phyloP scores from a whole-genome alignment of 805 yeast genomes.

The Saturnispora sekii region DNA sequence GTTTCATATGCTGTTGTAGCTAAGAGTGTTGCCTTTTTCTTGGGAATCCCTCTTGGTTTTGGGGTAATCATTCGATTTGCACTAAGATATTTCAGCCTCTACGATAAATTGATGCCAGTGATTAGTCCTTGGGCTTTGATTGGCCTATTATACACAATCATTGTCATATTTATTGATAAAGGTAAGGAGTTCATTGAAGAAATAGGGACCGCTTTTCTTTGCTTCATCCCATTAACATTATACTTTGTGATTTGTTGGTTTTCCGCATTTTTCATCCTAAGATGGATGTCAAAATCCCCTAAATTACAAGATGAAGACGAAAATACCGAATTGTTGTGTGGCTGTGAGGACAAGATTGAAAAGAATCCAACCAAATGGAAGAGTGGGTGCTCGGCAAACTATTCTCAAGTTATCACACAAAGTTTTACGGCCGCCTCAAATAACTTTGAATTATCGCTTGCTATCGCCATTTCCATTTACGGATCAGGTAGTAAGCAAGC shows the following conservation, averaged over 20 bases:
- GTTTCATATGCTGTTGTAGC: constrained; percentile 33
- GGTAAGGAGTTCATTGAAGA: constrained; percentile 39
- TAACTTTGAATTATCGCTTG: constrained; percentile 47
- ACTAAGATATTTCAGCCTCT: constrained; percentile 15
- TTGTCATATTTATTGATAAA: constrained; percentile 41
- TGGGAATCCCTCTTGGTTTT: constrained; percentile 42
- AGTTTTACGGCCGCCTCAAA: constrained; percentile 50
- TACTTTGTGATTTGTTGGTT: constrained; percentile 43
- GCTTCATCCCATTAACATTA: constrained; percentile 38
- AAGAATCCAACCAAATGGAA: constrained; percentile 17
- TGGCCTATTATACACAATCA: constrained; percentile 42
- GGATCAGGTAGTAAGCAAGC: constrained; percentile 44
- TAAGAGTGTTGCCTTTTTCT: constrained; percentile 39
- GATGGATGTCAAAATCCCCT: constrained; percentile 17
- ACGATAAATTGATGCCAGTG: constrained; percentile 30
- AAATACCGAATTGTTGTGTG: constrained; percentile 23
- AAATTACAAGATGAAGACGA: constrained; percentile 7
- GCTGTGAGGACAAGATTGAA: constrained; percentile 29
- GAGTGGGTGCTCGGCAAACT: constrained; percentile 30
- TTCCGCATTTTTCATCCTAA: constrained; percentile 30
- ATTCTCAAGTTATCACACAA: constrained; percentile 37
- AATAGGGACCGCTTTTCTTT: constrained; percentile 40
- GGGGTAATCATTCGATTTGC: constrained; percentile 34
- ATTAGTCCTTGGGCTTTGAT: constrained; percentile 42
- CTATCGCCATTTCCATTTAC: constrained; percentile 42